Evolutionary conservation across 768 basidiomycete genomes (phyloP), one percentile per base, ranked within the genome.

Genomic region (Glaciozyma martinii): DNA sequence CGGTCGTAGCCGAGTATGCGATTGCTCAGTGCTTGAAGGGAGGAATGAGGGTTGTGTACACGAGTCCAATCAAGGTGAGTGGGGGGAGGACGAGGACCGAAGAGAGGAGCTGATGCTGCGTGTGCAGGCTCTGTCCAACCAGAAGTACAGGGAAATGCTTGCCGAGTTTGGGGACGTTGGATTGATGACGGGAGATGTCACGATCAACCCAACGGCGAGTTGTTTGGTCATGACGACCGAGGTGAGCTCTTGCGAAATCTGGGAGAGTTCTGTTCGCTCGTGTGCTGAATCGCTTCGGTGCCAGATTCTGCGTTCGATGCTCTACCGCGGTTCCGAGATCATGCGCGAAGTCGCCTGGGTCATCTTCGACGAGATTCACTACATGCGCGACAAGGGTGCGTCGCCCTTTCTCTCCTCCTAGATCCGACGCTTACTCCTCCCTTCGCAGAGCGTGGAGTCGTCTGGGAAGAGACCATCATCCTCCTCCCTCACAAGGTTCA

Each of bases 321-420:
- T 99, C 32, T 99, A 99, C 75, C 86, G 95, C 60, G 95, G 95
- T 46, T 97, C 92, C 5, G 95, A 99, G 79, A 87, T 99, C 71
- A 93, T 98, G 88, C 89, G 95, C 62, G 95, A 99, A 80, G 94
- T 99, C n/a, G 92, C 93, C 1, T 99, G 95, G 95, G 94, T 98
- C 62, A 85, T 99, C 70, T 99, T 98, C 76, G 95, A 99, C 75
- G 95, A 99, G 78, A 95, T 99, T 66, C 95, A 99, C 75, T 99
- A 98, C 78, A 99, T 98, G 95, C 87, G 95, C 66, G 95, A 98
- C 80, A 91, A 91, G 74, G 80, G 79, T 80, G 16, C 46, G 74
- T 62, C 21, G 2, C 46, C n/a, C 23, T 40, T 25, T 9, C 49
- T 47, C 32, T 44, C 18, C 12, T 49, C 27, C 54, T 37, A 19